Evolutionary conservation across 139 green algal genomes (phyloP).

Genomic region (Picochlorum costavermella): DNA sequence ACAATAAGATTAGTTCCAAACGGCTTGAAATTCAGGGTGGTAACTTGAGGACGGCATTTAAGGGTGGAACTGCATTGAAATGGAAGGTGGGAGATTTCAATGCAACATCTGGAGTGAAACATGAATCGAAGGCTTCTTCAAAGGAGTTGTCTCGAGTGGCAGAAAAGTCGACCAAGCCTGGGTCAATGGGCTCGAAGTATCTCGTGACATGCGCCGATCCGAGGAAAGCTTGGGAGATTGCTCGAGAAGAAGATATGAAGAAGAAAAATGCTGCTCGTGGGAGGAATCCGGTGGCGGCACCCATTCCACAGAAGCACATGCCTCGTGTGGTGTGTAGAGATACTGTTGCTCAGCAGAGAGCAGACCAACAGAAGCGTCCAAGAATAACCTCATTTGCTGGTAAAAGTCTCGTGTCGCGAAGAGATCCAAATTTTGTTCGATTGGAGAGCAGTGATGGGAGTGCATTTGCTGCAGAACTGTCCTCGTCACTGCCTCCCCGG

Average conservation of each 20-base stretch:
- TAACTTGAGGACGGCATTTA: slow-evolving; percentile 27
- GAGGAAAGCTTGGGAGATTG: neutral
- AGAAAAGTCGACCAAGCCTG: neutral
- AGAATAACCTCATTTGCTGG: neutral
- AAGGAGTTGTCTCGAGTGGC: slow-evolving; percentile 13
- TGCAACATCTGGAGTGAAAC: neutral
- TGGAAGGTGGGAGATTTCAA: slow-evolving; percentile 18
- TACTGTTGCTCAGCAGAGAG: neutral
- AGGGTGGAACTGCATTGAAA: slow-evolving; percentile 13
- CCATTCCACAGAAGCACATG: neutral
- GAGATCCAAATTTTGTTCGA: too few species aligned
- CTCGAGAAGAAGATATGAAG: slow-evolving; percentile 1
- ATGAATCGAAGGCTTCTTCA: neutral
- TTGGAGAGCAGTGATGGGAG: too few species aligned
- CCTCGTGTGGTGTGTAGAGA: neutral
- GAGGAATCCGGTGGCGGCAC: neutral
- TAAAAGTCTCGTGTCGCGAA: neutral
- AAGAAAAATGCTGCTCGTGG: neutral
- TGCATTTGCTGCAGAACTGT: too few species aligned
- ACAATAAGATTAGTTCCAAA: slow-evolving; percentile 20
- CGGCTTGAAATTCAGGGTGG: slow-evolving; percentile 23
- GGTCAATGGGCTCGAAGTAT: slow-evolving; percentile 21
- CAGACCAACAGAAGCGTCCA: neutral
- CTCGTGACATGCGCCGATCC: slow-evolving; percentile 23
- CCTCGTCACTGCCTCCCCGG: too few species aligned